phyloP scores from a whole-genome alignment of 2,329 filamentous ascomycete species.

The Exophiala phaeomuriformis region DNA sequence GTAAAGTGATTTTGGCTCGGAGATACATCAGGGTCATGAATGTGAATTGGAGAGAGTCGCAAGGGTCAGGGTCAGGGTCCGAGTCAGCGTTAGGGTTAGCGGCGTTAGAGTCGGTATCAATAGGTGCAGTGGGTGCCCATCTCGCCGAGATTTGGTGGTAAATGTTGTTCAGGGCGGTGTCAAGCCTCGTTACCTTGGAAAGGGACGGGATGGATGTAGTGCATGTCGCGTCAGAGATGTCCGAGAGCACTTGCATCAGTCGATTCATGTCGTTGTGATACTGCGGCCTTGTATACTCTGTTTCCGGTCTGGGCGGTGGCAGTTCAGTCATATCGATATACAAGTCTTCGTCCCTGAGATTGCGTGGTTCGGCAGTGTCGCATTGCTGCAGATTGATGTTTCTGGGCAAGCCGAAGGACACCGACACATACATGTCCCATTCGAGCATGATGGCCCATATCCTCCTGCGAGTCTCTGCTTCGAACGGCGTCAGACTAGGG shows the following conservation, averaged over 20 bases:
- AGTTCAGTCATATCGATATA: constrained; percentile 31
- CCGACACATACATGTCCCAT: constrained; percentile 53
- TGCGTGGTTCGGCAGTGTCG: constrained; percentile 51
- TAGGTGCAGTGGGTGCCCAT: constrained; percentile 8
- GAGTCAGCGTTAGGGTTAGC: too few relatives aligned
- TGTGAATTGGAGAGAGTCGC: constrained; percentile 26
- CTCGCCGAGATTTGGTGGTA: constrained; percentile 21
- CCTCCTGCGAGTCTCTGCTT: constrained; percentile 48
- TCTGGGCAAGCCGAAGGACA: constrained; percentile 57
- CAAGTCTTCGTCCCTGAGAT: constrained; percentile 56
- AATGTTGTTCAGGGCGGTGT: constrained; percentile 21
- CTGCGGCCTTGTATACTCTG: constrained; percentile 44
- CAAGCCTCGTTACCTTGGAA: constrained; percentile 22
- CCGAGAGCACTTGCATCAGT: constrained; percentile 26
- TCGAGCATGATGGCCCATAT: constrained; percentile 41
- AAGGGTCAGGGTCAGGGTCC: neutral
- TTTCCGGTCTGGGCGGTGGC: neutral
- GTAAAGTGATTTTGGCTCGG: constrained; percentile 33
- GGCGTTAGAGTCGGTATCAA: too few relatives aligned
- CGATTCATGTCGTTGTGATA: constrained; percentile 30
- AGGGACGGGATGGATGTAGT: constrained; percentile 18
- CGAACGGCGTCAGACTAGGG: constrained; percentile 46
- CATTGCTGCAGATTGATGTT: constrained; percentile 54
- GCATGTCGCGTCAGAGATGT: constrained; percentile 22
- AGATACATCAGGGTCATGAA: constrained; percentile 31